Base-by-base conservation (phyloP, 495 filamentous ascomycete species). In the Penicillium chermesinum region DNA sequence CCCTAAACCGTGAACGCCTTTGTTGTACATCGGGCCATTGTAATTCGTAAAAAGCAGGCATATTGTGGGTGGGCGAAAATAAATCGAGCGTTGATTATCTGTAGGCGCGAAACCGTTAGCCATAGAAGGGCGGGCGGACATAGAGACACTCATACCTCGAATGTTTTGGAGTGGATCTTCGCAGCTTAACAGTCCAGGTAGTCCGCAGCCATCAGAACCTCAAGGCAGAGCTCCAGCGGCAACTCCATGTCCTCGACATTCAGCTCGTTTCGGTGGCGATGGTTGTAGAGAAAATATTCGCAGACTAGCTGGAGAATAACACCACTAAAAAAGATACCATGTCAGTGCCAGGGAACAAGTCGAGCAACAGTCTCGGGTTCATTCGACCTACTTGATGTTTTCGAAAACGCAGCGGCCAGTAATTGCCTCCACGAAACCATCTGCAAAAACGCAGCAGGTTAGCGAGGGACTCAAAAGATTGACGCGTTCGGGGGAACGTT, bases 241-340 rank as follows among this genome's bases (percentile, higher is more conserved):
- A 88, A 78, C 15, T 96, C 89, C 88, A 96, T 90, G 65, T 98
- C 93, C 4, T 88, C 81, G 16, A 96, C 88, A 51, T 94, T 83
- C 41, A 79, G 77, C 49, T 70, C 70, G 48, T 91, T 80, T 46
- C 78, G 82, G 65, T 93, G 77, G 66, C 88, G 89, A 64, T 95
- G 78, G 64, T 86, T 86, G 71, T 91, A 95, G 53, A 87, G 86
- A 50, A 94, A 86, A 68, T 95, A 96, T 70, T 95, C 87, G 64
- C 82, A 88, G 32, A 95, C 85, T 66, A 90, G 91, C 62, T 95
- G 90, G 2, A 98, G 80, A 19, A 96, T 80, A 13, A 85, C 58
- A 38, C 84, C 89, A 61, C 89, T 95, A 54, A 20, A 36, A 1
- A 3, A 15, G 15, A 9, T 40, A 30, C 25, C 25, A 30, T 30